Evolutionary conservation across 805 yeast genomes (phyloP).

Genomic region (Candida easanensis): DNA sequence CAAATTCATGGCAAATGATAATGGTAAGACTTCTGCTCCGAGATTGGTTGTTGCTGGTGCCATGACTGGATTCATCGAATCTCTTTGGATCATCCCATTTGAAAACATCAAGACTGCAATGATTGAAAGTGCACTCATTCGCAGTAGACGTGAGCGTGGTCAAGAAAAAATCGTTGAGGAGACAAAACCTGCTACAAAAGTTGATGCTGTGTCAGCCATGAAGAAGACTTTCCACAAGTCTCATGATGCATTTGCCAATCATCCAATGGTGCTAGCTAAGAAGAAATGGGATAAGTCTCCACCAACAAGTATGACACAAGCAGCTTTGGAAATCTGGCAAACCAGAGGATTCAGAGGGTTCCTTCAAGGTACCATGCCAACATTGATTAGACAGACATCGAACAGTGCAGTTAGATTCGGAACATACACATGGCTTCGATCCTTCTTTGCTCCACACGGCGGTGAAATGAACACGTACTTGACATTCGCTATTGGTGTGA

Average conservation of each 20-base stretch:
- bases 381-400: constrained; percentile 73
- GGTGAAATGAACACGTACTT: constrained; percentile 34
- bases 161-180: constrained; percentile 26
- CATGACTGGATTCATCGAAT: constrained; percentile 80
- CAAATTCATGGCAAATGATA: constrained; percentile 57
- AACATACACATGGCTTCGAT: constrained; percentile 75
- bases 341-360: constrained; percentile 77
- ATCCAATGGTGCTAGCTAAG: constrained; percentile 31
- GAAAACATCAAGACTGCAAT: constrained; percentile 79
- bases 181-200: not conserved
- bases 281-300: constrained; percentile 47
- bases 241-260: constrained; percentile 20
- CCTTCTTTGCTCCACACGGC: constrained; percentile 55
- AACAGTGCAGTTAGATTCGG: constrained; percentile 84
- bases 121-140: constrained; percentile 62
- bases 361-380: constrained; percentile 79
- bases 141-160: constrained; percentile 23
- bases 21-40: constrained; percentile 70
- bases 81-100: constrained; percentile 83
- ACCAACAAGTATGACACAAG: constrained; percentile 47
- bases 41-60: constrained; percentile 80
- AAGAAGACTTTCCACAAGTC: constrained; percentile 32
- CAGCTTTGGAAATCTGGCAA: constrained; percentile 62
- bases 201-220: not conserved
- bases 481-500: constrained; percentile 47